Percentiles rank a stretch among this genome's conserved stretches.
phyloP scores from a whole-genome alignment of 2,329 filamentous ascomycete genomes.

The Monosporascus sp. region DNA sequence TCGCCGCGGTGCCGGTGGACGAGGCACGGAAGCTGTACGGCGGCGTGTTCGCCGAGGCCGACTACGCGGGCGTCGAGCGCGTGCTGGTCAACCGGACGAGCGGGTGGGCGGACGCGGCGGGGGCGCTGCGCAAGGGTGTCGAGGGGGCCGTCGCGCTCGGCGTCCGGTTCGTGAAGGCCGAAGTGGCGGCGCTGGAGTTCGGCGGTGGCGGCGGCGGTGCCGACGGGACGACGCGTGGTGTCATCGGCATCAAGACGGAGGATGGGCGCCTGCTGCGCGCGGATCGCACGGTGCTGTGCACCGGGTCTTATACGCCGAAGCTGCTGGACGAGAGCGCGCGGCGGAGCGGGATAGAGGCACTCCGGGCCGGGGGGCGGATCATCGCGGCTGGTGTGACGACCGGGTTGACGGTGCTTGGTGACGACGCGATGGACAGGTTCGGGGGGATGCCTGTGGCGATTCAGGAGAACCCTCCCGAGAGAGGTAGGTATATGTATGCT shows the following conservation, averaged over 20 bases:
- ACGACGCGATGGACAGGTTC: slow-evolving; percentile 11
- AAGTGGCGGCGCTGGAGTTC: slow-evolving; percentile 38
- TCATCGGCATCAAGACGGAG: slow-evolving; percentile 36
- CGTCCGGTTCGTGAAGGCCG: slow-evolving; percentile 44
- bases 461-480: slow-evolving; percentile 17
- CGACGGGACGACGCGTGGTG: slow-evolving; percentile 9
- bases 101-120: slow-evolving; percentile 52
- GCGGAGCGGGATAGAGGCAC: slow-evolving; percentile 34
- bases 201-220: slow-evolving; percentile 27
- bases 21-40: slow-evolving; percentile 44
- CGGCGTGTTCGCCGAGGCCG: slow-evolving; percentile 47
- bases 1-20: slow-evolving; percentile 39
- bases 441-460: slow-evolving; percentile 20
- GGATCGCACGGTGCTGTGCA: slow-evolving; percentile 27
- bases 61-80: slow-evolving; percentile 47
- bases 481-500: slow-evolving; percentile 10
- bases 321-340: slow-evolving; percentile 38
- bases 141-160: slow-evolving; percentile 41
- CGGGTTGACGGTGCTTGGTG: slow-evolving; percentile 18
- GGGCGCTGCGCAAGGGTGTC: slow-evolving; percentile 43
- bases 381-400: slow-evolving; percentile 46
- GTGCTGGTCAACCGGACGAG: slow-evolving; percentile 50
- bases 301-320: slow-evolving; percentile 41
- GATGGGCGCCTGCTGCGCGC: slow-evolving; percentile 34
- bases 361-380: slow-evolving; percentile 42